Evolutionary conservation across 2,329 filamentous ascomycete species (phyloP), one percentile per base, ranked within the genome.

Genomic region (Colletotrichum tropicale): DNA sequence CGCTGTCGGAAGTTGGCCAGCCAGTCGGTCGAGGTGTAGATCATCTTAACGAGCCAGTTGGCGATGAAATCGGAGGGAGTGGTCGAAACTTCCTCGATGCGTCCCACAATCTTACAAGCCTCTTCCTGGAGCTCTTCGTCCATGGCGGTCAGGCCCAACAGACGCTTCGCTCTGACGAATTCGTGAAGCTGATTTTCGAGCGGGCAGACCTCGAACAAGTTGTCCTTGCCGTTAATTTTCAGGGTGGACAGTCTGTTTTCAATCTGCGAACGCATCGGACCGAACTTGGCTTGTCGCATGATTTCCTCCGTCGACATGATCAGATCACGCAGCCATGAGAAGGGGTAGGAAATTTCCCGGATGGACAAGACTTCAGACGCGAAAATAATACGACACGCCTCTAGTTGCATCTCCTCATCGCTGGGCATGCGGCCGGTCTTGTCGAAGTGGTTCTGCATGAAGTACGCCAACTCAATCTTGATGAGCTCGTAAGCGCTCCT

Each of bases 401-500:
- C 90, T n/a, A 87, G 80, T 75, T 89, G 88, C 70, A 93, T 82
- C 66, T 91, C 88, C 15, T 87, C 85, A 74, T 93, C 91, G 7
- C 85, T 88, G 4, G 88, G 88, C 3, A 81, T 56, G 26, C 78
- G 79, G 43, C 85, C 85, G 18, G 84, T 84, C 43, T 86, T 83
- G 24, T 89, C 85, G 18, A 81, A 82, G 66, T 86, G 84, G 74
- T 88, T 87, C 62, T 85, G 80, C 36, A 87, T 83, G 83, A 88
- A 93, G 80, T 89, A 88, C 48, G 88, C 85, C 76, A 93, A 80
- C 79, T 92, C 91, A 70, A 88, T 82, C 79, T 92, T 92, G 79
- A 93, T 85, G 30, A 92, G 84, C 78, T 93, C 91, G 80, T 92
- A 93, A n/a, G 90, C 89, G 77, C 90, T 91, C 21, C 87, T 86